Evolutionary conservation across 2,329 filamentous ascomycete species (phyloP), one percentile per base, ranked within the genome.

Genomic region (Leptographium procerum): DNA sequence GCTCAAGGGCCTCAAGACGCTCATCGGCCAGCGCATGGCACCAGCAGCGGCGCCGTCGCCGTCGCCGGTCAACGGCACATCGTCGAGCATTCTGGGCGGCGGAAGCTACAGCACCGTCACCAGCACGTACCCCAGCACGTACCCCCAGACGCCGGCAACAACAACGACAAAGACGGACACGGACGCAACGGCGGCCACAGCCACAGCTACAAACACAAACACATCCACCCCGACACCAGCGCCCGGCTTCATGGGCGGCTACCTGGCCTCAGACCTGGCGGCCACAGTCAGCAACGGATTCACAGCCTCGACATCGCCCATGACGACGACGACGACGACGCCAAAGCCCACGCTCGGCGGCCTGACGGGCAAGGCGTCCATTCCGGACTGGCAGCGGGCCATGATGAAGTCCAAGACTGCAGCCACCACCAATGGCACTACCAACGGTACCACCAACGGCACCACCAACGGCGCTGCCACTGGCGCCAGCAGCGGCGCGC

Each of bases 1-100:
- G 72, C 78, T 99, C 66, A 90, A 88, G 76, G 96, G 91, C 69
- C 76, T 99, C 66, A 97, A 96, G 80, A 88, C 89, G 2, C 77
- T 99, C 57, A 83, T 99, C 66, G 75, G 78, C 50, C 82, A 85
- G 70, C 74, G 84, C 61, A 80, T 86, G 78, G 76, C 14, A 55
- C 62, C n/a, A 60, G n/a, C 33, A n/a, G 43, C 31, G 3, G 16
- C 14, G 52, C 64, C 2, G 60, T 68, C 1, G n/a, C 48, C 26
- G 29, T 19, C n/a, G 33, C 11, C n/a, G n/a, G n/a, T 7, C 29
- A 9, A 52, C 31, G 16, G 19, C 40, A 36, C 34, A 36, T 36
- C 34, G 34, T 13, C 36, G 14, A 26, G 11, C n/a, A 24, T n/a
- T 26, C 11, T 5, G 19, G 24, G 62, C 63, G 13, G 58, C 63